Conservation (phyloP, 768 basidiomycete species). For the Hygrocybe coccinea region DNA sequence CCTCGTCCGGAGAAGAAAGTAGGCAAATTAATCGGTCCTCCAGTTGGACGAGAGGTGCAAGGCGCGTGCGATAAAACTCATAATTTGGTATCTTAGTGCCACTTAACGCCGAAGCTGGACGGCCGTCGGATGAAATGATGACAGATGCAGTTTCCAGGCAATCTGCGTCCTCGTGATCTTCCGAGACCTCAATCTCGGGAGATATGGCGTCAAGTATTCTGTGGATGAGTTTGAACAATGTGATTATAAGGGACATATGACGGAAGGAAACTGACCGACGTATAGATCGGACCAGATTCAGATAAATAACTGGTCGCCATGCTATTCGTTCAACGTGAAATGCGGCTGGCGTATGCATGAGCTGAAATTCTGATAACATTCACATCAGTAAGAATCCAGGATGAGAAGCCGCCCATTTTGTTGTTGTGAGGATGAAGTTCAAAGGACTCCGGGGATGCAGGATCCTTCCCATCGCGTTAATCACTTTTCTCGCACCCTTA, state of each 20-base stretch:
- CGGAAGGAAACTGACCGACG: slow-evolving; percentile 47
- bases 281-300: slow-evolving; percentile 80
- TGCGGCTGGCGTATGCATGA: slow-evolving; percentile 69
- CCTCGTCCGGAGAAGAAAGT: slow-evolving; percentile 67
- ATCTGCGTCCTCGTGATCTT: slow-evolving; percentile 56
- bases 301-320: slow-evolving; percentile 84
- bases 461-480: no score
- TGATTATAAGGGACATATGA: slow-evolving; percentile 5
- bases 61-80: slow-evolving; percentile 53
- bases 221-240: slow-evolving; percentile 13
- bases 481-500: no score
- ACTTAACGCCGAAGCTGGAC: slow-evolving; percentile 48
- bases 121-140: slow-evolving; percentile 48
- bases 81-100: slow-evolving; percentile 52
- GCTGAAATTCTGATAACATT: slow-evolving; percentile 64
- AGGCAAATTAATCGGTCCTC: slow-evolving; percentile 65
- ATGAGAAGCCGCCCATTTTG: neutral
- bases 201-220: slow-evolving; percentile 71
- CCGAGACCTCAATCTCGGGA: slow-evolving; percentile 54
- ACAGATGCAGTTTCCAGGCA: slow-evolving; percentile 46
- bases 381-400: slow-evolving; percentile 4
- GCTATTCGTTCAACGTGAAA: slow-evolving; percentile 78
- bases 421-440: neutral
- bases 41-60: slow-evolving; percentile 65
- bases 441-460: neutral